Evolutionary conservation across 768 basidiomycete genomes (phyloP).

Genomic region (Exsudoporus frostii): DNA sequence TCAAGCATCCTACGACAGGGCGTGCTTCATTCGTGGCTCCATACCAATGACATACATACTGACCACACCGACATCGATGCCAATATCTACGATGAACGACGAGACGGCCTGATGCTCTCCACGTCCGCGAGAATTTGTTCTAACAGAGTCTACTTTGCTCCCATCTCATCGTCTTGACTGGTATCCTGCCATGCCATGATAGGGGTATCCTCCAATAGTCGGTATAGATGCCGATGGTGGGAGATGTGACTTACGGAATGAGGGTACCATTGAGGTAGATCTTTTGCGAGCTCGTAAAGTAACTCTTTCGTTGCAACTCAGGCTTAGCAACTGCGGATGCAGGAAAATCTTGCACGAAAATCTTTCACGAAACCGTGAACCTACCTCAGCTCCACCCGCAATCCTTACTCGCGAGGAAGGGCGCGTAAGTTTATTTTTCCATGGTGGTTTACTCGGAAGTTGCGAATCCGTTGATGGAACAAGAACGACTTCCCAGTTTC

Average conservation of each 20-base stretch:
- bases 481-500: constrained; percentile 65
- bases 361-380: constrained; percentile 8
- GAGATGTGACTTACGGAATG: constrained; percentile 52
- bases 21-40: too few species aligned
- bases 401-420: constrained; percentile 40
- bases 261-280: constrained; percentile 62
- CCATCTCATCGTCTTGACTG: constrained; percentile 51
- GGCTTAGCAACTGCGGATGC: not conserved
- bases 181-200: constrained; percentile 42
- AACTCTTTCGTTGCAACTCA: constrained; percentile 53
- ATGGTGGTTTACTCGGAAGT: constrained; percentile 50
- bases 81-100: too few species aligned
- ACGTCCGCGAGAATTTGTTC: too few species aligned
- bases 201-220: constrained; percentile 23
- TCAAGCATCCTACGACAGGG: too few species aligned
- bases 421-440: constrained; percentile 49
- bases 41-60: too few species aligned
- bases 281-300: constrained; percentile 67
- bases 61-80: too few species aligned
- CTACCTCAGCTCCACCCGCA: constrained; percentile 33
- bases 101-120: too few species aligned
- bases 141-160: too few species aligned
- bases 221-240: constrained; percentile 10
- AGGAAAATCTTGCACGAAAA: not conserved
- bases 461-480: constrained; percentile 54